phyloP scores from a whole-genome alignment of 2,329 filamentous ascomycete genomes.

The Phaeomoniella chlamydospora region DNA sequence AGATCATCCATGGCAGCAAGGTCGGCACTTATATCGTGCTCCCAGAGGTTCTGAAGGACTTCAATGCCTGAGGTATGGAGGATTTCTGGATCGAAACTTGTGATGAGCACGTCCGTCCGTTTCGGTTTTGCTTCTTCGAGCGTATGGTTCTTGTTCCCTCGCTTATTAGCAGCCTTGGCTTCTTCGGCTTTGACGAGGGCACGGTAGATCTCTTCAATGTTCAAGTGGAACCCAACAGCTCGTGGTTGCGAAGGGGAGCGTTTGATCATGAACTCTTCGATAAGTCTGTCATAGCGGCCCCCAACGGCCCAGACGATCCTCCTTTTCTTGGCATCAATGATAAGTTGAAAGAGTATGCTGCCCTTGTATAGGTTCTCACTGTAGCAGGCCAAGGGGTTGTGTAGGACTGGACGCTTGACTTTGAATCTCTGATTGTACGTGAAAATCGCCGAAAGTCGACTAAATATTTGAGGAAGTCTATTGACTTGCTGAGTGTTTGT shows the following conservation, averaged over 20 bases:
- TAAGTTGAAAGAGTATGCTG: slow-evolving; percentile 77
- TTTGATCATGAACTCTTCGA: slow-evolving; percentile 67
- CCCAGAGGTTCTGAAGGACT: slow-evolving; percentile 66
- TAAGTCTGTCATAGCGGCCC: slow-evolving; percentile 80
- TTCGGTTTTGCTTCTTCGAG: slow-evolving; percentile 29
- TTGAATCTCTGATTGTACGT: slow-evolving; percentile 63
- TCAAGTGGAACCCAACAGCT: slow-evolving; percentile 83
- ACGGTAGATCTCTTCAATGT: slow-evolving; percentile 63
- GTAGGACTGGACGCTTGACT: slow-evolving; percentile 63
- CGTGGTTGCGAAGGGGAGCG: slow-evolving; percentile 52
- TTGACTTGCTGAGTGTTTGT: background rate
- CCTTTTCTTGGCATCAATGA: slow-evolving; percentile 70
- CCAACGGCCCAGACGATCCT: slow-evolving; percentile 81
- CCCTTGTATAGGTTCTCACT: slow-evolving; percentile 84
- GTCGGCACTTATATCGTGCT: slow-evolving; percentile 74
- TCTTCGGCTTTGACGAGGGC: slow-evolving; percentile 33
- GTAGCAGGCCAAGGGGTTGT: slow-evolving; percentile 73
- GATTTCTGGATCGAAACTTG: slow-evolving; percentile 67
- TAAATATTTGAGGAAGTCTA: slow-evolving; percentile 36
- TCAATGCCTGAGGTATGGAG: slow-evolving; percentile 64
- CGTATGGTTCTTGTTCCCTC: slow-evolving; percentile 25
- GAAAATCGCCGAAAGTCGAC: slow-evolving; percentile 65
- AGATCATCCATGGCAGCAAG: slow-evolving; percentile 74
- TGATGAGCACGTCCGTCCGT: slow-evolving; percentile 72
- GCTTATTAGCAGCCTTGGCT: slow-evolving; percentile 6